Evolutionary conservation across 495 filamentous ascomycete species (phyloP).

Genomic region (Hamigera avellanea): DNA sequence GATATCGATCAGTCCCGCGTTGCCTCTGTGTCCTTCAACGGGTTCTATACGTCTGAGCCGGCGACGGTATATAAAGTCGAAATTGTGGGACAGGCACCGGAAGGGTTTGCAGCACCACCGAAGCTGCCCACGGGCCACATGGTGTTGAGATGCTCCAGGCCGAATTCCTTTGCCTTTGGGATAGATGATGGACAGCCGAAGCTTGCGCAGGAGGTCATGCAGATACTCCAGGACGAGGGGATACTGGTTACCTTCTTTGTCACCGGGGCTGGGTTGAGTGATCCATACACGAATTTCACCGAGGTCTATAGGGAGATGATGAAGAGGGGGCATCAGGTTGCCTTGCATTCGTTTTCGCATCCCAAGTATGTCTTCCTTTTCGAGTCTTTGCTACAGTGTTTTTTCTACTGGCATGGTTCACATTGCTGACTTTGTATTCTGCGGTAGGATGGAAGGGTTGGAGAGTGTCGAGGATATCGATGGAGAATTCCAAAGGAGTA

Average conservation of each 20-base stretch:
- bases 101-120: conserved; percentile 37
- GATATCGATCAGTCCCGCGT: conserved; percentile 45
- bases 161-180: conserved; percentile 68
- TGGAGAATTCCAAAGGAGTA: conserved; percentile 55
- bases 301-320: conserved; percentile 55
- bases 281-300: conserved; percentile 48
- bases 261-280: conserved; percentile 53
- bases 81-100: conserved; percentile 41
- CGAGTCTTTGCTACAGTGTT: not conserved
- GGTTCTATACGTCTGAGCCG: conserved; percentile 47
- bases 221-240: conserved; percentile 47
- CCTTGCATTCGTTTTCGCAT: conserved; percentile 63
- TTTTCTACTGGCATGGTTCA: not conserved
- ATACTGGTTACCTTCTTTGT: conserved; percentile 73
- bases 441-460: conserved; percentile 50
- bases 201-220: conserved; percentile 51
- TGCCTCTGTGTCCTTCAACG: conserved; percentile 57
- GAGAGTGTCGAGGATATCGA: conserved; percentile 48
- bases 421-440: not conserved
- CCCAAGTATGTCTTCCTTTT: conserved; percentile 34
- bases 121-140: conserved; percentile 54
- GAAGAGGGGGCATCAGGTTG: conserved; percentile 58
- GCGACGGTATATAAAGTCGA: conserved; percentile 51
- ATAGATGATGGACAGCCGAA: conserved; percentile 66
- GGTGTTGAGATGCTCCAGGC: conserved; percentile 53